These are phyloP conservation scores for Exophiala mesophila DNA, from an alignment of 2,329 filamentous ascomycete genomes.

Conservation along the genomic window DNA sequence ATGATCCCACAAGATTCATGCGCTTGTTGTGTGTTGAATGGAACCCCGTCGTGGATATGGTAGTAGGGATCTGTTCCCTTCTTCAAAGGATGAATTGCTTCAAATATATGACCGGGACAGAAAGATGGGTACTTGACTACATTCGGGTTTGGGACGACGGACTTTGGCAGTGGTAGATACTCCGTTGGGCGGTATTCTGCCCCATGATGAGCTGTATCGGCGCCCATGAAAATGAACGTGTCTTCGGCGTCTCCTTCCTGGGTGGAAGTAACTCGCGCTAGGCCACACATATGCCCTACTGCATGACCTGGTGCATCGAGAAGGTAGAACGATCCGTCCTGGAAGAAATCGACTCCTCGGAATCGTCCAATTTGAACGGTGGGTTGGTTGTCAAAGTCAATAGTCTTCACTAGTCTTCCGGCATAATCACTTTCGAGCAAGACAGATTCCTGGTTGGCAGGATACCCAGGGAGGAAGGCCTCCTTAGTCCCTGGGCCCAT, in stretches of 20 bases:
- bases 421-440: conserved; percentile 35
- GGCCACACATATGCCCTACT: conserved; percentile 24
- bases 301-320: conserved; percentile 38
- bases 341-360: conserved; percentile 46
- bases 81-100: conserved; percentile 23
- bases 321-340: conserved; percentile 54
- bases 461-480: conserved; percentile 46
- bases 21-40: conserved; percentile 21
- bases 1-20: conserved; percentile 21
- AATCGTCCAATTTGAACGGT: conserved; percentile 33
- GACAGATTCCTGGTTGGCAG: conserved; percentile 33
- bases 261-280: conserved; percentile 22
- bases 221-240: conserved; percentile 21
- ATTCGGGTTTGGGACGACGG: conserved; percentile 9
- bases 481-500: conserved; percentile 51
- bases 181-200: conserved; percentile 29
- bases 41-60: conserved; percentile 24
- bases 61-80: conserved; percentile 8
- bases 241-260: not conserved
- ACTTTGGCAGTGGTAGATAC: conserved; percentile 27
- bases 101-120: conserved; percentile 27
- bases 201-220: conserved; percentile 9
- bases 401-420: conserved; percentile 25
- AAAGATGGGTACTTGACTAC: conserved; percentile 3
- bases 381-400: conserved; percentile 33